Conservation (phyloP, 2,329 filamentous ascomycete genomes). For the Trichoderma simmonsii region DNA sequence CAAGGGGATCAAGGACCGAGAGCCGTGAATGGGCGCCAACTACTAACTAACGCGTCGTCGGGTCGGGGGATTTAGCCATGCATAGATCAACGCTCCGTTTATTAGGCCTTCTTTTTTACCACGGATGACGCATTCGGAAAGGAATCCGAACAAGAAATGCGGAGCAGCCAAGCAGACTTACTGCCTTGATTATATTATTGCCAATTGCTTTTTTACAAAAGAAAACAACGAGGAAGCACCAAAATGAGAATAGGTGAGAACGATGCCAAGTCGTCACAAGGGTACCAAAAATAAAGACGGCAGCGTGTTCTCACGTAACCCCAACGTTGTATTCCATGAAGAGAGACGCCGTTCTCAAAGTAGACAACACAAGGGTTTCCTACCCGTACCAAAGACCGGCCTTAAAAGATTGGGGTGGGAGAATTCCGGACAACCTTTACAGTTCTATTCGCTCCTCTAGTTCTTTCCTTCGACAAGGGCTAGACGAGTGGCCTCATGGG, state of each 20-base stretch:
- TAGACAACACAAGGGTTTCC: neutral
- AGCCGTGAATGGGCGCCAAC: constrained; percentile 4
- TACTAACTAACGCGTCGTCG: constrained; percentile 1
- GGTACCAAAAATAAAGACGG: neutral
- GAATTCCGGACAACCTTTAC: neutral
- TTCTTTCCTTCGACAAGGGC: neutral
- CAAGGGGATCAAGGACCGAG: constrained; percentile 8
- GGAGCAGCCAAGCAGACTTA: neutral
- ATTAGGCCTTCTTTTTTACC: neutral
- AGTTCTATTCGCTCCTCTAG: neutral
- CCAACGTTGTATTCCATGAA: neutral
- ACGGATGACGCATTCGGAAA: constrained; percentile 1
- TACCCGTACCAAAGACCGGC: neutral
- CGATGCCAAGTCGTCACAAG: neutral
- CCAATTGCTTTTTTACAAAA: neutral
- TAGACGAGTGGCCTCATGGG: neutral
- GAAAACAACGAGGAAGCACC: neutral
- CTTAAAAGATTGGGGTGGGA: neutral
- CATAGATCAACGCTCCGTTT: constrained; percentile 9
- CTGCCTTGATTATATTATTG: neutral
- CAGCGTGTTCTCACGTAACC: neutral
- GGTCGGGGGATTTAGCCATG: constrained; percentile 18
- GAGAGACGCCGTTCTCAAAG: neutral
- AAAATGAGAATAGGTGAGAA: neutral
- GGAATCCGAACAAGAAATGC: constrained; percentile 5